These are phyloP conservation scores for Cenococcum geophilum DNA, from an alignment of 495 filamentous ascomycete genomes.

Conservation along the genomic window DNA sequence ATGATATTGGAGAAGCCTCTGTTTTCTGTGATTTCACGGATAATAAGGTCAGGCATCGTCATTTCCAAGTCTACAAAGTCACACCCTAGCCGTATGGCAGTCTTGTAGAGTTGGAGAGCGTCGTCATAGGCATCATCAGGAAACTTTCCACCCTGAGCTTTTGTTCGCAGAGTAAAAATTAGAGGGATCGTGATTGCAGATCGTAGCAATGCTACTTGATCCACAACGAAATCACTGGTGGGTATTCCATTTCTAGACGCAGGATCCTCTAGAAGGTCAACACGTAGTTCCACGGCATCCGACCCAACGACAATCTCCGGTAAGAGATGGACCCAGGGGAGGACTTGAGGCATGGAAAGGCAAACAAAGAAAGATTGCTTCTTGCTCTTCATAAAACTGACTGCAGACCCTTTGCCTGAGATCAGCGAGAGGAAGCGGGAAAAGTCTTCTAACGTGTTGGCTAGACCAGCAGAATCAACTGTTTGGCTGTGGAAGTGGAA, in stretches of 20 bases:
- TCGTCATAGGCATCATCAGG: slow-evolving; percentile 67
- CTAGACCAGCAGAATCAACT: slow-evolving; percentile 52
- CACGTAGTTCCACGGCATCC: slow-evolving; percentile 88
- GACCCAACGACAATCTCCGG: slow-evolving; percentile 72
- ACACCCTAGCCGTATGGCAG: slow-evolving; percentile 73
- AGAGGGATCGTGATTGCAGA: slow-evolving; percentile 71
- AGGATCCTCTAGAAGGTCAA: slow-evolving; percentile 83
- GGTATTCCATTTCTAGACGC: slow-evolving; percentile 52
- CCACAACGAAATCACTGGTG: slow-evolving; percentile 65
- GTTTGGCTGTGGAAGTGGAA: slow-evolving; percentile 83
- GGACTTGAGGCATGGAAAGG: slow-evolving; percentile 72
- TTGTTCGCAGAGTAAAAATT: slow-evolving; percentile 87
- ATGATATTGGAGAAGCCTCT: slow-evolving; percentile 78
- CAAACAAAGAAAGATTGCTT: slow-evolving; percentile 87
- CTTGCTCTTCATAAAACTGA: slow-evolving; percentile 63
- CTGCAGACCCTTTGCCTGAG: slow-evolving; percentile 58
- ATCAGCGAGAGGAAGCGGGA: slow-evolving; percentile 67
- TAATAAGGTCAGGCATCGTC: slow-evolving; percentile 67
- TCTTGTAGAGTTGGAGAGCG: slow-evolving; percentile 64
- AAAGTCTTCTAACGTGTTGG: slow-evolving; percentile 70
- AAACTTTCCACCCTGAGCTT: slow-evolving; percentile 82
- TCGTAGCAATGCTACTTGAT: slow-evolving; percentile 75
- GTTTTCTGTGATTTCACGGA: slow-evolving; percentile 57
- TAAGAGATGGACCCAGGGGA: slow-evolving; percentile 55
- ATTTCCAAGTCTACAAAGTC: slow-evolving; percentile 95